Conservation (phyloP, 1,284 basidiomycete genomes). For the Spongiforma sp. region DNA sequence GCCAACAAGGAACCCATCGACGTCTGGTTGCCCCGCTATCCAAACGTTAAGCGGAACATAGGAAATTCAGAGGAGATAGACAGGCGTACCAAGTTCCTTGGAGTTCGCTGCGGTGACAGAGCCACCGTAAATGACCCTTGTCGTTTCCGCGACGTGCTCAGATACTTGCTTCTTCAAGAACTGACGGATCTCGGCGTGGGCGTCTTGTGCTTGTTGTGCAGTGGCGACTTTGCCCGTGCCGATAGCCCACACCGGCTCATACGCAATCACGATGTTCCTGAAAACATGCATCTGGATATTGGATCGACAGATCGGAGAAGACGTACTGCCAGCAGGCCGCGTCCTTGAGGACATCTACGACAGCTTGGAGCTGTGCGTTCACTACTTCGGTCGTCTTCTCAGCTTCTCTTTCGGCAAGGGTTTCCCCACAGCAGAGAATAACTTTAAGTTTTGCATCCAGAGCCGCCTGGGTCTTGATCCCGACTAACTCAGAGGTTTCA, state of each 20-base stretch:
- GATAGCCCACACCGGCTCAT: constrained; percentile 99
- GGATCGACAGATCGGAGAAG: not conserved
- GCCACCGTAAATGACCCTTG: constrained; percentile 96
- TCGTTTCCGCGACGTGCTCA: constrained; percentile 71
- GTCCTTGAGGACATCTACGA: constrained; percentile 62
- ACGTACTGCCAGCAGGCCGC: constrained; percentile 82
- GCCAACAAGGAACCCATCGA: constrained; percentile 99
- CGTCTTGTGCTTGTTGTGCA: constrained; percentile 90
- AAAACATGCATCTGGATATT: not conserved
- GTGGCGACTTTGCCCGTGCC: constrained; percentile 98
- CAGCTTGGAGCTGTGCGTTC: constrained; percentile 83
- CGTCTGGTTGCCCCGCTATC: constrained; percentile 77
- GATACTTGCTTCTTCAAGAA: constrained; percentile 79
- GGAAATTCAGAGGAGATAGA: not conserved
- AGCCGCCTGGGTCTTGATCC: constrained; percentile 86
- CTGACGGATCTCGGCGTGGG: constrained; percentile 84
- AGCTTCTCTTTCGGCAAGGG: constrained; percentile 87
- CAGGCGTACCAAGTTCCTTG: constrained; percentile 67
- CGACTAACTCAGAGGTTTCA: constrained; percentile 87
- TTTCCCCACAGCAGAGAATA: constrained; percentile 98
- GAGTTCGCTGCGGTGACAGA: constrained; percentile 90
- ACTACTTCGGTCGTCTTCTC: constrained; percentile 84
- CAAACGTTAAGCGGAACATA: not conserved
- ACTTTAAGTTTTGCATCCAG: constrained; percentile 80
- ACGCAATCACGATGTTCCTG: constrained; percentile 93